A percentile compares a stretch with the other conserved stretches of the same genome.
phyloP scores from a whole-genome alignment of 345 rosid genomes.

The Salix dunnii region DNA sequence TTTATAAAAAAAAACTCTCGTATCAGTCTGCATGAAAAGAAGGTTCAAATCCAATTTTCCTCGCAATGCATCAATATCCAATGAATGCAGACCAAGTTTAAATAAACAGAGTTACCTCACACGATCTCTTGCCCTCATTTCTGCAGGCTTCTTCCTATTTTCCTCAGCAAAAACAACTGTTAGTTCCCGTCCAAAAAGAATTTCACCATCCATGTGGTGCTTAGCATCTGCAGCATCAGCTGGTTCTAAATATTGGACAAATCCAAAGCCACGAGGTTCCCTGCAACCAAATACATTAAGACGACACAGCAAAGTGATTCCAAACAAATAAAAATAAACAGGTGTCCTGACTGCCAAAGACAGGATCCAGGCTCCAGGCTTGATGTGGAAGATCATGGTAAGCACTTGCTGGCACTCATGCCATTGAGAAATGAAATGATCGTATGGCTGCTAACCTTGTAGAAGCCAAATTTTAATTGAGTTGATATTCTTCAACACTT shows the following conservation, averaged over 20 bases:
- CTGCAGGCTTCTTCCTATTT: conserved; percentile 83
- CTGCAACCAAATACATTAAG: conserved; percentile 32
- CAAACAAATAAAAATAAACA: not conserved
- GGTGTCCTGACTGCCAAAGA: conserved; percentile 18
- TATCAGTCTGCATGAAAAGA: not conserved
- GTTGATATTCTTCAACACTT: conserved; percentile 52
- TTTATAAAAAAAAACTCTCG: not conserved
- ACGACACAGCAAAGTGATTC: not conserved
- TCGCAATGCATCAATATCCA: not conserved
- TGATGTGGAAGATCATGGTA: conserved; percentile 15
- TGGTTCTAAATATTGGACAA: conserved; percentile 75
- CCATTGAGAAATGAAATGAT: conserved; percentile 37
- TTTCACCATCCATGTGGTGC: conserved; percentile 73
- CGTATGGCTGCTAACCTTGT: conserved; percentile 63
- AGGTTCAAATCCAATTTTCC: not conserved
- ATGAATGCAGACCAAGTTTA: not conserved
- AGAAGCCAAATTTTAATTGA: conserved; percentile 38
- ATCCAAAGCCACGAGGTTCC: conserved; percentile 91
- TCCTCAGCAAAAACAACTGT: conserved; percentile 87
- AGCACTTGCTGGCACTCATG: conserved; percentile 24
- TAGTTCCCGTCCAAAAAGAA: conserved; percentile 72
- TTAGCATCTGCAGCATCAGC: conserved; percentile 93
- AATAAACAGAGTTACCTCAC: conserved; percentile 32
- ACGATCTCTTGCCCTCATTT: conserved; percentile 85
- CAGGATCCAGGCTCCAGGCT: conserved; percentile 10